These are phyloP conservation scores for Coemansia sp. DNA, from an alignment of 371 early-diverging fungal species.

Conservation along the genomic window DNA sequence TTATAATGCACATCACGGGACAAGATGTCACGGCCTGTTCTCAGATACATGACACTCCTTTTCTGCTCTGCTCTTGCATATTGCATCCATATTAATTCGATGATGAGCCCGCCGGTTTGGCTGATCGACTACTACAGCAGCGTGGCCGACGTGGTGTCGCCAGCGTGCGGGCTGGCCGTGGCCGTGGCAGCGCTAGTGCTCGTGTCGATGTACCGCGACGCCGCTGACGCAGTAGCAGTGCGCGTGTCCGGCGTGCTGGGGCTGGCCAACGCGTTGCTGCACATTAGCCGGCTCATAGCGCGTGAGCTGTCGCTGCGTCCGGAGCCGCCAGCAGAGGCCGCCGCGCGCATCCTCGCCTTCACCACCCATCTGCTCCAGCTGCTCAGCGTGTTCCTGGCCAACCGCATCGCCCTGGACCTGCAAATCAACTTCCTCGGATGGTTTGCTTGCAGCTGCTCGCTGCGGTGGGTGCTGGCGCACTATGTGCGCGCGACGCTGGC, in stretches of 20 bases:
- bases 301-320: slow-evolving; percentile 35
- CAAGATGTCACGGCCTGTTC: no score
- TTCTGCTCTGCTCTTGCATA: no score
- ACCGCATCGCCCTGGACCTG: slow-evolving; percentile 42
- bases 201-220: slow-evolving; percentile 38
- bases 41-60: no score
- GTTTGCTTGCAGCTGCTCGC: slow-evolving; percentile 23
- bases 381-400: slow-evolving; percentile 30
- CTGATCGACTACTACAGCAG: slow-evolving; percentile 38
- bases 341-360: slow-evolving; percentile 40
- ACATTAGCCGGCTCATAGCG: slow-evolving; percentile 29
- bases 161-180: slow-evolving; percentile 40
- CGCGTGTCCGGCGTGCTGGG: slow-evolving; percentile 44
- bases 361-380: slow-evolving; percentile 34
- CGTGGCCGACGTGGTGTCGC: slow-evolving; percentile 40
- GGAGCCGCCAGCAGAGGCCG: neutral
- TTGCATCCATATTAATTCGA: no score
- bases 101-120: slow-evolving; percentile 45
- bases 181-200: slow-evolving; percentile 38
- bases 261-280: slow-evolving; percentile 37
- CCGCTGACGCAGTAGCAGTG: slow-evolving; percentile 33
- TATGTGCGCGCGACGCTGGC: slow-evolving; percentile 16
- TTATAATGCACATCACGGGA: no score
- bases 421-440: slow-evolving; percentile 39
- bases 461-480: slow-evolving; percentile 38